These are phyloP conservation scores for Mentha longifolia DNA, from an alignment of 257 asterid genomes.

Conservation along the genomic window DNA sequence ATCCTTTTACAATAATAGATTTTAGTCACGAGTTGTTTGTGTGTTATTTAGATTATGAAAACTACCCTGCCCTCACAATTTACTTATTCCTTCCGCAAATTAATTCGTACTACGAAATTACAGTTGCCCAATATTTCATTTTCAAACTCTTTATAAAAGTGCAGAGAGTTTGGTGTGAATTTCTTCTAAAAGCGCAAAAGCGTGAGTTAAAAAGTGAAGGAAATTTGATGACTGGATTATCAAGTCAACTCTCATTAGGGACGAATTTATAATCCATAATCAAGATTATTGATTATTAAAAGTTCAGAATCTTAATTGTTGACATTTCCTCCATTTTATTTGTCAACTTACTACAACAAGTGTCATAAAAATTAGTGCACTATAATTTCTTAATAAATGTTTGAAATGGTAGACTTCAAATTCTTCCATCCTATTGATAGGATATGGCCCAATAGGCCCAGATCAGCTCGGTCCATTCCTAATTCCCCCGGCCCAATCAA, in stretches of 20 bases:
- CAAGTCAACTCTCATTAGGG: constrained; percentile 14
- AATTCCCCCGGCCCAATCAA: too few species aligned
- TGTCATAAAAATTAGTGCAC: too few species aligned
- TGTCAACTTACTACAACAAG: too few species aligned
- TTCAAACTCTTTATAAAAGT: constrained; percentile 28
- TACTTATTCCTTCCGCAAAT: constrained; percentile 22
- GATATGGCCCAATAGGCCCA: too few species aligned
- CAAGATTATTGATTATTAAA: background rate
- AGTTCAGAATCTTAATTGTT: background rate
- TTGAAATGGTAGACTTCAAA: too few species aligned
- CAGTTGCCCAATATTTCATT: constrained; percentile 26
- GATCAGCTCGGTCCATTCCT: too few species aligned
- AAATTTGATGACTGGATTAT: background rate
- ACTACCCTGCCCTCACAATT: constrained; percentile 30
- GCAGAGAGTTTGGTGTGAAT: too few species aligned
- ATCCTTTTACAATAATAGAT: constrained; percentile 11
- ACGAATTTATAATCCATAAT: background rate
- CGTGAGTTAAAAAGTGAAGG: constrained; percentile 5
- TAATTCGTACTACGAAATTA: constrained; percentile 34
- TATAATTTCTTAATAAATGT: too few species aligned
- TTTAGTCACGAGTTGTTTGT: constrained; percentile 43
- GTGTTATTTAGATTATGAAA: constrained; percentile 33
- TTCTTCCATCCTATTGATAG: too few species aligned
- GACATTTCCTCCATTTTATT: background rate
- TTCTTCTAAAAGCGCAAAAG: constrained; percentile 32